A percentile compares a stretch with the other conserved stretches of the same genome.
phyloP scores from a whole-genome alignment of 2,329 filamentous ascomycete species.

The Pestalotiopsis fici region DNA sequence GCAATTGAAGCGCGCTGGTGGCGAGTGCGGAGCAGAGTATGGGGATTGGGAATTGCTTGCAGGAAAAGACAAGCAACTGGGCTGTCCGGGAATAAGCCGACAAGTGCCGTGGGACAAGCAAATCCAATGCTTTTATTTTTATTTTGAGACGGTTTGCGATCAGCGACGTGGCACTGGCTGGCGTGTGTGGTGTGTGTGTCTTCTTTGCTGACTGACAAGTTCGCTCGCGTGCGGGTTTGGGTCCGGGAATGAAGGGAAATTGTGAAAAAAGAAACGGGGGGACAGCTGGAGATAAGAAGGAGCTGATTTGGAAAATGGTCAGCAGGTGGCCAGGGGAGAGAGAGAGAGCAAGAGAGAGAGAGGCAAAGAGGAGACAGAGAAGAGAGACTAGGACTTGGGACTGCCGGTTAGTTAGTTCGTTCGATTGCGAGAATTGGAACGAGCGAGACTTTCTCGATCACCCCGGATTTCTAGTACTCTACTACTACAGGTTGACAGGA shows the following conservation, averaged over 20 bases:
- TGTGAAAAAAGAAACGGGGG: conserved; percentile 1
- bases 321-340: not conserved
- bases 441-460: not conserved
- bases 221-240: conserved; percentile 8
- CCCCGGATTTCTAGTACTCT: not conserved
- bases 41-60: not conserved
- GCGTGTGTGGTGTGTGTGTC: not conserved
- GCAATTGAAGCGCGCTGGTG: not conserved
- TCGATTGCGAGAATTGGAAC: not conserved
- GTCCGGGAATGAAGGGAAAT: conserved; percentile 5
- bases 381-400: not conserved
- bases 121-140: too few relatives aligned
- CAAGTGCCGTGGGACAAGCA: not conserved
- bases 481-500: not conserved
- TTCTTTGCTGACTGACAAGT: too few relatives aligned
- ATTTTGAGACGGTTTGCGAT: not conserved
- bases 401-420: not conserved
- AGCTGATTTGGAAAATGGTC: not conserved
- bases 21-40: not conserved
- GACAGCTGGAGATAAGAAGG: conserved; percentile 3
- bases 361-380: not conserved
- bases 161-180: not conserved
- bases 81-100: not conserved
- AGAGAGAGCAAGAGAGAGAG: not conserved
- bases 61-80: too few relatives aligned